These are phyloP conservation scores for Verbena officinalis DNA, from an alignment of 257 asterid species.

Conservation along the genomic window DNA sequence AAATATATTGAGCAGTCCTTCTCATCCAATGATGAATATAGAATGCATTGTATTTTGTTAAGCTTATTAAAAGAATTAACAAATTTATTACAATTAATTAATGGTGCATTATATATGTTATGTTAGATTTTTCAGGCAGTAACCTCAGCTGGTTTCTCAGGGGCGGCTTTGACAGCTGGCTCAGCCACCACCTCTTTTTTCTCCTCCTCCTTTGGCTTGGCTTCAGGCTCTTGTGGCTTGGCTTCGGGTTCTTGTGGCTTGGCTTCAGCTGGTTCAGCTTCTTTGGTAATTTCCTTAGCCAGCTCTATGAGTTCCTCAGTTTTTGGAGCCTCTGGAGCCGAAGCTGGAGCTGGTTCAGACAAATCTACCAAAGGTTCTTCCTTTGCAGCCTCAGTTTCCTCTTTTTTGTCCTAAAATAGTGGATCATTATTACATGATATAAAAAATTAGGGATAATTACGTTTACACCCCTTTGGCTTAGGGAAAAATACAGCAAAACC, in stretches of 20 bases:
- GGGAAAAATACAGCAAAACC: no score
- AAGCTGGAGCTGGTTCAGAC: constrained; percentile 42
- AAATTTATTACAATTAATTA: background rate
- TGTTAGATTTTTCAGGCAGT: background rate
- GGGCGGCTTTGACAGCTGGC: constrained; percentile 8
- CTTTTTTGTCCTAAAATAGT: constrained; percentile 47
- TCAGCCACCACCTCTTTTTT: constrained; percentile 28
- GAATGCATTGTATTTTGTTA: background rate
- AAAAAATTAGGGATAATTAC: no score
- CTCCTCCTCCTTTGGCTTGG: constrained; percentile 29
- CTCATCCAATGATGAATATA: background rate
- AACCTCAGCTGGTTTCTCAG: background rate
- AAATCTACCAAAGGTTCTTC: constrained; percentile 40
- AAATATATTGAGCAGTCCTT: background rate
- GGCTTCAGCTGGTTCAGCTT: constrained; percentile 25
- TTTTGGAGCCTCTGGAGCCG: constrained; percentile 47
- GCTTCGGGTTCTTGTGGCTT: constrained; percentile 24
- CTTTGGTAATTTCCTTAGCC: constrained; percentile 24
- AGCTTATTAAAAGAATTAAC: constrained; percentile 13
- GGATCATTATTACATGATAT: background rate
- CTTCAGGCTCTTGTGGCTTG: constrained; percentile 25
- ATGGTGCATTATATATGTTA: constrained; percentile 14
- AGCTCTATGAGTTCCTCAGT: constrained; percentile 43
- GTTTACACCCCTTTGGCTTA: no score
- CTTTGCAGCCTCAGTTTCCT: constrained; percentile 39